Base-by-base conservation (phyloP, 2,329 filamentous ascomycete species). In the Aspergillus vadensis region DNA sequence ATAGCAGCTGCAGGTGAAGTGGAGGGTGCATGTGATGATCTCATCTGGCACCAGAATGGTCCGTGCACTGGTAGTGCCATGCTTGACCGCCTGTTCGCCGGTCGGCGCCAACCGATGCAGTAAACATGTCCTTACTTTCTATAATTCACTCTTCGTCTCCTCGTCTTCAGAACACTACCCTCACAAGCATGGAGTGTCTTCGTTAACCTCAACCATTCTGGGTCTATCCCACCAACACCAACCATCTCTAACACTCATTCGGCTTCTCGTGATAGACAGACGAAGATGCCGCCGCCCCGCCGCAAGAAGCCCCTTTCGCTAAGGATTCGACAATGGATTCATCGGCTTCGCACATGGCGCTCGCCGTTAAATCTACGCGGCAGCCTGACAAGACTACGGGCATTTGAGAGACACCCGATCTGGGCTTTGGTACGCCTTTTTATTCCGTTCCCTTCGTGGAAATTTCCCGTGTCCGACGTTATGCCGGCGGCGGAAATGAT, bases 371-470 rank as follows among this genome's bases (percentile, higher is more conserved):
- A 58, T 8, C 30, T 72, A 25, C 63, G 68, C 15, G 39, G 58
- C 25, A 71, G 65, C 38, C 55, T 67, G 36, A 58, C 53, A 10
- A 67, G 69, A 36, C 65, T 71, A 8, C 59, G 43, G 3, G 59
- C 67, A 43, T 60, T 66, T 30, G 58, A 70, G 43, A 58, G 65
- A 43, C 53, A 65, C 21, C 68, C 69, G 9, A 49, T 66, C 4
- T 60, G 66, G 5, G 48, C 63, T 2, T 60, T 73, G 3, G 36
- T 72, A 8, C 62, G 63, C 19, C 23, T 72, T 49, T 65, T 69
- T 21, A 59, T 68, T 8, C 69, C 69, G 7, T 67, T 63, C 21
- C 70, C 68, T 14, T 60, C 63, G 38, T 71, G 69, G 68, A 60
- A 58, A n/a, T 68, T 71, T 14, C 58, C 59, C 5, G 55, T 73